These are phyloP conservation scores for Dictyostelium brefeldianum DNA, from an alignment of 78 protist genomes.

Conservation along the genomic window DNA sequence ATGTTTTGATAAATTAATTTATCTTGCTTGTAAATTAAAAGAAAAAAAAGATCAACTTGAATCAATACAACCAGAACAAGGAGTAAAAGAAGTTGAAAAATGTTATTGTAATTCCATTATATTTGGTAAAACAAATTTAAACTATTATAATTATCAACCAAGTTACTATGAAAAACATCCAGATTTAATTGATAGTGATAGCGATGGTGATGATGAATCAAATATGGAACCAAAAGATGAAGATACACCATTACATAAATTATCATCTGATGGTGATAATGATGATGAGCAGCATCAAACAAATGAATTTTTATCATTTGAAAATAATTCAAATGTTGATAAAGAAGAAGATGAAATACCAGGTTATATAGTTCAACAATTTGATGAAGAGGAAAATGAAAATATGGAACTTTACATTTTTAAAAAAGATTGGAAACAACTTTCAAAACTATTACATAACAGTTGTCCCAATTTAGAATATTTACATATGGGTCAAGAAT, in stretches of 20 bases:
- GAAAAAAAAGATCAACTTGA: not conserved
- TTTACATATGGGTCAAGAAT: constrained; percentile 8
- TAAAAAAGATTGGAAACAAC: not conserved
- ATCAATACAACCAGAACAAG: not conserved
- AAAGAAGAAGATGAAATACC: constrained; percentile 1
- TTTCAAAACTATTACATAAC: not conserved
- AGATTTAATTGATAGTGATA: not conserved
- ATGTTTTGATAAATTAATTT: constrained; percentile 10
- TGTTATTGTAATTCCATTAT: not conserved
- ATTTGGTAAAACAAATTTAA: constrained; percentile 1
- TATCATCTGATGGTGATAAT: too few relatives aligned
- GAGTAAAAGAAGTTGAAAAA: not conserved
- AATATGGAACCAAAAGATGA: not conserved
- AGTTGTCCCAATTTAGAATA: not conserved
- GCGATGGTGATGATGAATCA: not conserved
- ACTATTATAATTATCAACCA: not conserved
- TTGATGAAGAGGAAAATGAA: not conserved
- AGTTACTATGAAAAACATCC: too few relatives aligned
- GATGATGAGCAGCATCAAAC: too few relatives aligned
- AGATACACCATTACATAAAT: too few relatives aligned
- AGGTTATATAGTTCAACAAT: not conserved
- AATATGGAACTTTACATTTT: not conserved
- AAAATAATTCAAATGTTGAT: not conserved
- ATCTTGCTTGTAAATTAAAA: not conserved
- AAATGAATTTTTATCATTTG: not conserved